Conservation (phyloP, 2,329 filamentous ascomycete genomes). For the Sclerotinia borealis region DNA sequence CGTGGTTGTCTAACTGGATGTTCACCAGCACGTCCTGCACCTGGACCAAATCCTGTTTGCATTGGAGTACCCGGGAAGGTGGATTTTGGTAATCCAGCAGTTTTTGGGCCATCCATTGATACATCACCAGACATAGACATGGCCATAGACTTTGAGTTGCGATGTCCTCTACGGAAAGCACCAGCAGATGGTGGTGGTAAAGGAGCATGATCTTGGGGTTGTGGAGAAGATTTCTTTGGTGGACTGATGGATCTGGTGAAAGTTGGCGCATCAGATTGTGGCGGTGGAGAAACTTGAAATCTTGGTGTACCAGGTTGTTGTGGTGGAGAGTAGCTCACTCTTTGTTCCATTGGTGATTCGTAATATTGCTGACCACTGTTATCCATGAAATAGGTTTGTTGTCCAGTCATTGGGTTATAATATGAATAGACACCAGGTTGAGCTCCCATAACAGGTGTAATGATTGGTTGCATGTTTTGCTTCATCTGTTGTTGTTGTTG, state of each 20-base stretch:
- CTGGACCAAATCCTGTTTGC: slow-evolving; percentile 77
- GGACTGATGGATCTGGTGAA: slow-evolving; percentile 58
- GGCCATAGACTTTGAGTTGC: slow-evolving; percentile 71
- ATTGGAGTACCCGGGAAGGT: slow-evolving; percentile 77
- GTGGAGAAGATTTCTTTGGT: slow-evolving; percentile 62
- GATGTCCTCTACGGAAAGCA: slow-evolving; percentile 88
- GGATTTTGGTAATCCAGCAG: slow-evolving; percentile 65
- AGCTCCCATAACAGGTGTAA: slow-evolving; percentile 44
- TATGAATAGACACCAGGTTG: slow-evolving; percentile 76
- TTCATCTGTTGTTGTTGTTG: slow-evolving; percentile 31
- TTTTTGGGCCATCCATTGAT: slow-evolving; percentile 42
- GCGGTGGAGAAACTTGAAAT: slow-evolving; percentile 77
- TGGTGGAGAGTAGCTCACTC: slow-evolving; percentile 40
- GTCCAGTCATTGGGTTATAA: slow-evolving; percentile 80
- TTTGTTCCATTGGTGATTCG: slow-evolving; percentile 34
- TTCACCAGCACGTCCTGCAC: slow-evolving; percentile 87
- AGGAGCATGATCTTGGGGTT: slow-evolving; percentile 62
- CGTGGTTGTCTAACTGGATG: slow-evolving; percentile 91
- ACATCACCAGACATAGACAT: slow-evolving; percentile 28
- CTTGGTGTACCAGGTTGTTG: slow-evolving; percentile 58
- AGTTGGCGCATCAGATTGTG: slow-evolving; percentile 48
- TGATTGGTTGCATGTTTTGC: slow-evolving; percentile 40
- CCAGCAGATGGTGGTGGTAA: slow-evolving; percentile 84
- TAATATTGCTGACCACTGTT: slow-evolving; percentile 39
- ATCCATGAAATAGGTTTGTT: slow-evolving; percentile 67